These are phyloP conservation scores for Jaenimonas drosophilae DNA, from an alignment of 208 protist genomes.

Conservation along the genomic window DNA sequence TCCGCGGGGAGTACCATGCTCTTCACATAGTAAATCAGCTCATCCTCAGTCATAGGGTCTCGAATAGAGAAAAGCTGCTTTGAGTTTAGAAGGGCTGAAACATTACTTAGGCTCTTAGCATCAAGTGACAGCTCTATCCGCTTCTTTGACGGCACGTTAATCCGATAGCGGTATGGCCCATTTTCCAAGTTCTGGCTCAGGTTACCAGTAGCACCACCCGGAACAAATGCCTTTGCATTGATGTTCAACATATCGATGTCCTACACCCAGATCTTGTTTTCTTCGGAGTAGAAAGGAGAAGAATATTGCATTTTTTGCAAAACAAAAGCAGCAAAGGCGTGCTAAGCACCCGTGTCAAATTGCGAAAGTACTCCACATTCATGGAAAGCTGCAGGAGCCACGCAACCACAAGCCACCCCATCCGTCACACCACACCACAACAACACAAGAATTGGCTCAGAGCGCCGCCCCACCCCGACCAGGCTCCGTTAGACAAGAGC, in stretches of 20 bases:
- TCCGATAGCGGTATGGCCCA: constrained; percentile 47
- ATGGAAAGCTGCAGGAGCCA: no score
- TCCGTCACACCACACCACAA: no score
- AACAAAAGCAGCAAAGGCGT: no score
- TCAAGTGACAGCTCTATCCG: constrained; percentile 16
- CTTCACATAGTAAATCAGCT: constrained; percentile 37
- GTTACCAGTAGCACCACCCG: constrained; percentile 19
- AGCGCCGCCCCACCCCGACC: no score
- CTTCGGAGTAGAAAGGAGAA: no score
- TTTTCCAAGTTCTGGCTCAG: no score
- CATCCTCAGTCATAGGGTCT: constrained; percentile 32
- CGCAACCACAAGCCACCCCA: no score
- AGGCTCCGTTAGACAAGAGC: no score
- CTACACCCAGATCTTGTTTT: background rate
- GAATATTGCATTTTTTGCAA: background rate
- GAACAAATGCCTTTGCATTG: constrained; percentile 75
- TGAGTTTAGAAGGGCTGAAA: constrained; percentile 36
- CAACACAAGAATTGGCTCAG: no score
- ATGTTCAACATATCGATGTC: constrained; percentile 44
- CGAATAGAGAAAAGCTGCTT: constrained; percentile 37
- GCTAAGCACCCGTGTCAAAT: no score
- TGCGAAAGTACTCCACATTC: no score
- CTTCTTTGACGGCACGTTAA: constrained; percentile 24
- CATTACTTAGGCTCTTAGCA: constrained; percentile 17
- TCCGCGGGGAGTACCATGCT: constrained; percentile 30